phyloP scores from a whole-genome alignment of 805 yeast species.

The Lachancea nothofagi region DNA sequence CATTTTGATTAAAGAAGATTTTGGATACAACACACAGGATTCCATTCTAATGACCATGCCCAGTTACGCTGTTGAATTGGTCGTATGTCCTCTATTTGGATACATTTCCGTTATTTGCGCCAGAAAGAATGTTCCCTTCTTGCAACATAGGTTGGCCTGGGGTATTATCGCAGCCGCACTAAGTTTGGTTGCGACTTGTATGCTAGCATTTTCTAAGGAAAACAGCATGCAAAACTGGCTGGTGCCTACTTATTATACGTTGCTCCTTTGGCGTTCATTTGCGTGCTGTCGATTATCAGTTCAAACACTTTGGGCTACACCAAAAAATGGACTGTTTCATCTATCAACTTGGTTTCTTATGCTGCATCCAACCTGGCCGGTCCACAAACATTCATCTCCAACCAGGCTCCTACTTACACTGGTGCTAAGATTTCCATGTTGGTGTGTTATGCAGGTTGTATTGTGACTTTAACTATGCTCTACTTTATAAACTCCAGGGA shows the following conservation, averaged over 20 bases:
- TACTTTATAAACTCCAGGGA: conserved; percentile 28
- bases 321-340: conserved; percentile 52
- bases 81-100: conserved; percentile 27
- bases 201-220: conserved; percentile 38
- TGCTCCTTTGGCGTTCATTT: conserved; percentile 29
- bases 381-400: conserved; percentile 55
- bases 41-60: conserved; percentile 40
- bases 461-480: conserved; percentile 29
- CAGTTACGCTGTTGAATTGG: conserved; percentile 37
- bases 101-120: conserved; percentile 18
- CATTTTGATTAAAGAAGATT: conserved; percentile 36
- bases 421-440: conserved; percentile 47
- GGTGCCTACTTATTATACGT: conserved; percentile 33
- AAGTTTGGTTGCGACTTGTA: conserved; percentile 31
- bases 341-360: conserved; percentile 52
- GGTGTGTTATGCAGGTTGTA: conserved; percentile 38
- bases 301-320: conserved; percentile 61
- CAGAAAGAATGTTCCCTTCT: conserved; percentile 13
- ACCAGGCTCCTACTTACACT: conserved; percentile 50
- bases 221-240: conserved; percentile 30
- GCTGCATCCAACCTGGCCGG: conserved; percentile 62
- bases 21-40: conserved; percentile 35
- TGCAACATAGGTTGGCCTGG: conserved; percentile 28
- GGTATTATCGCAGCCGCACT: conserved; percentile 29
- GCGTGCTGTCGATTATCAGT: conserved; percentile 26